Conservation (phyloP, 306 rosid species). For the Acacia acuminata region DNA sequence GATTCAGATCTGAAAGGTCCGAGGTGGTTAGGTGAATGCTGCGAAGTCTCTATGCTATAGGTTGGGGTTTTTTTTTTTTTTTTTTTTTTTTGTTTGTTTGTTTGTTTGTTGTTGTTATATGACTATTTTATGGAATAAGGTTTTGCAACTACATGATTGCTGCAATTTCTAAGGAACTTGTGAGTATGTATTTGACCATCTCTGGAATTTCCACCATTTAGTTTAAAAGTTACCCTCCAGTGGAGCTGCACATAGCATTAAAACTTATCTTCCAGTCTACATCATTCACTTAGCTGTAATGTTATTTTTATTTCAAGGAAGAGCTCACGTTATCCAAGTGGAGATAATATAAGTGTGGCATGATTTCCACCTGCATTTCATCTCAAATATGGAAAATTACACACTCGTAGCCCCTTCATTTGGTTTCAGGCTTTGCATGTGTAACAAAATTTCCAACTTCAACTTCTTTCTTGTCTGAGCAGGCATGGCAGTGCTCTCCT, state of each 20-base stretch:
- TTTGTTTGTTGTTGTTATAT: too few species aligned
- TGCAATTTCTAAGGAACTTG: not conserved
- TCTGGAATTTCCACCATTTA: not conserved
- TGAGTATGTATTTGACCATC: not conserved
- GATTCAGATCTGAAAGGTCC: not conserved
- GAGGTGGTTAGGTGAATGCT: not conserved
- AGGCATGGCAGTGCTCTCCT: constrained; percentile 75
- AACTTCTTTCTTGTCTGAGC: constrained; percentile 27
- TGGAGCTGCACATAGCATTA: not conserved
- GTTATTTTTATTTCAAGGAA: constrained; percentile 15
- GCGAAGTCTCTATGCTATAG: not conserved
- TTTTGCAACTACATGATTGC: not conserved
- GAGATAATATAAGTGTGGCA: not conserved
- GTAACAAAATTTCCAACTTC: not conserved
- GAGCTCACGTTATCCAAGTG: not conserved
- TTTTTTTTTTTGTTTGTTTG: too few species aligned
- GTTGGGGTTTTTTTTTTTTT: not conserved
- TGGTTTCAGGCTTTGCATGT: constrained; percentile 8
- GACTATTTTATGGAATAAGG: not conserved
- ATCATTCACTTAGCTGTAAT: not conserved
- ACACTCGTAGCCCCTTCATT: not conserved
- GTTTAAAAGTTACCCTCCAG: not conserved
- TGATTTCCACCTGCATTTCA: not conserved
- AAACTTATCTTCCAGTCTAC: not conserved
- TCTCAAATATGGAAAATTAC: not conserved